Conservation (phyloP, 257 asterid genomes). For the Nyctanthes arbortristis region DNA sequence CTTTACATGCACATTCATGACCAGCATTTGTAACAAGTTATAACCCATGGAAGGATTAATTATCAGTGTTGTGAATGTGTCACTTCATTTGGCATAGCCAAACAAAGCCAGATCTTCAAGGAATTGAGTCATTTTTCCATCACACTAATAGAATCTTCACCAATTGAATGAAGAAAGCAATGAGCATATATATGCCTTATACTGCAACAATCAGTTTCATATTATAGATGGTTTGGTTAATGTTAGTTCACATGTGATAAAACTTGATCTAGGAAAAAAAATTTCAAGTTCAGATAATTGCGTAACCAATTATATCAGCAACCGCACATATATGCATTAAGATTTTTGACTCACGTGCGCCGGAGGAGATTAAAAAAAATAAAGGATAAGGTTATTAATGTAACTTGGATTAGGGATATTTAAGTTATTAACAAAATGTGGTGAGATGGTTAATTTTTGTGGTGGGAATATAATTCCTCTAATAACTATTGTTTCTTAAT, state of each 20-base stretch:
- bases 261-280: background rate
- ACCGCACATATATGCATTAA: constrained; percentile 2
- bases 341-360: no score
- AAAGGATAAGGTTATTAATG: no score
- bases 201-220: constrained; percentile 2
- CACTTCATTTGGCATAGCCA: constrained; percentile 9
- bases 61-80: constrained; percentile 1
- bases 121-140: constrained; percentile 8
- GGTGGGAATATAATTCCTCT: no score
- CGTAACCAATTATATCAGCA: background rate
- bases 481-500: no score
- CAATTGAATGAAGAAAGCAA: constrained; percentile 13
- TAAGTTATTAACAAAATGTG: no score
- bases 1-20: background rate
- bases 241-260: constrained; percentile 1
- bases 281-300: background rate
- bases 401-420: no score
- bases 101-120: constrained; percentile 5
- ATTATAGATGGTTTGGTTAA: background rate
- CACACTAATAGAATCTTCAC: background rate
- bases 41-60: constrained; percentile 7
- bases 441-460: no score
- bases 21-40: constrained; percentile 2
- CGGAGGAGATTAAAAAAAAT: no score
- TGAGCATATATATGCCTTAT: constrained; percentile 1